Evolutionary conservation across 768 basidiomycete genomes (phyloP).

Genomic region (Lactifluus pinguis): DNA sequence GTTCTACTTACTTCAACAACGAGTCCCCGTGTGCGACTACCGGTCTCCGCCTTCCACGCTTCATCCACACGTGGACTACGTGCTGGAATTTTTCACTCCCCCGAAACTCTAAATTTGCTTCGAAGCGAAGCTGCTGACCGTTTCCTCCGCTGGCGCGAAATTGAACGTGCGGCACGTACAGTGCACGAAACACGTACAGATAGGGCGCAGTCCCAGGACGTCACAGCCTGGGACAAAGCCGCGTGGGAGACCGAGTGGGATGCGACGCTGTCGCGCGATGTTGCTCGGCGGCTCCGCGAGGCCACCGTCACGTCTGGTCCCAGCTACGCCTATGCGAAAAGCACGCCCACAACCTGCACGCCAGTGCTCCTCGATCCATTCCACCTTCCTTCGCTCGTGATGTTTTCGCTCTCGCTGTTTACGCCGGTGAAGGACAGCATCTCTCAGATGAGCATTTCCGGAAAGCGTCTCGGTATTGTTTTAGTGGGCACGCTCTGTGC

Average conservation of each 20-base stretch:
- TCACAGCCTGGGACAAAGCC: constrained; percentile 44
- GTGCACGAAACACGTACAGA: constrained; percentile 27
- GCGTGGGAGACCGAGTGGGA: constrained; percentile 65
- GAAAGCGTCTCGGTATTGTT: constrained; percentile 25
- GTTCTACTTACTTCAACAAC: constrained; percentile 37
- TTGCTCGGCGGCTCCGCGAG: constrained; percentile 42
- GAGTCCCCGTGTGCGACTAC: constrained; percentile 5
- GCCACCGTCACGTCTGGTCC: constrained; percentile 19
- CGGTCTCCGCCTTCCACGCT: constrained; percentile 49
- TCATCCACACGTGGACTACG: constrained; percentile 43
- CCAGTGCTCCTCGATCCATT: constrained; percentile 48
- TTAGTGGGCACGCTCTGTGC: constrained; percentile 37
- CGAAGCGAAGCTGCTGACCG: constrained; percentile 59
- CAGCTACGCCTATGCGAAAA: constrained; percentile 6
- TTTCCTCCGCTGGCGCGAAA: constrained; percentile 65
- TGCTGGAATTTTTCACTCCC: constrained; percentile 52
- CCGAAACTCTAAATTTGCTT: constrained; percentile 47
- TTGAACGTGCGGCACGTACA: constrained; percentile 46
- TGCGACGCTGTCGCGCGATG: constrained; percentile 48
- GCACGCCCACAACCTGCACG: constrained; percentile 19
- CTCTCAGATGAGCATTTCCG: constrained; percentile 20
- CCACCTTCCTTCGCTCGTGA: constrained; percentile 53
- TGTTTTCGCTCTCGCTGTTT: constrained; percentile 53
- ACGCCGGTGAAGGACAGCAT: constrained; percentile 33
- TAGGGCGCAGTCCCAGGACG: constrained; percentile 7